Evolutionary conservation across 352 stramenopile genomes (phyloP).

Genomic region (Pythium scleroteichum): DNA sequence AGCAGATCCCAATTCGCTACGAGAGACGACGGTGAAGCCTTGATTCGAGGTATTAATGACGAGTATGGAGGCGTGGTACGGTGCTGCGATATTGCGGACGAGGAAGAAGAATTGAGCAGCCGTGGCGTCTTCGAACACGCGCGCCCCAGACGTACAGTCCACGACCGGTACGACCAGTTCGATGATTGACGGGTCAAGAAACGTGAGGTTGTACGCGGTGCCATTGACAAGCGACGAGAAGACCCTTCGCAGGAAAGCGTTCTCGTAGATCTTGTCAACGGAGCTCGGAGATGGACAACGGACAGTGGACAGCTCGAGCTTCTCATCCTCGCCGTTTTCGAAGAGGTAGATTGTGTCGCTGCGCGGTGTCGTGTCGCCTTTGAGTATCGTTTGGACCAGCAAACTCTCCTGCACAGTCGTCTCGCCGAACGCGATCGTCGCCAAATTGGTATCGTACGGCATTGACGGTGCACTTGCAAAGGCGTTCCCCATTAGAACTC

Average conservation of each 20-base stretch:
- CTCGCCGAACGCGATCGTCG: neutral
- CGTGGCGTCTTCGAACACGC: neutral
- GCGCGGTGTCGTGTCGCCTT: neutral
- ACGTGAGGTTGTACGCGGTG: constrained; percentile 7
- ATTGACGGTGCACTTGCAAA: neutral
- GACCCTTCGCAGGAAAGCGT: constrained; percentile 1
- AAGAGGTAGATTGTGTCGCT: neutral
- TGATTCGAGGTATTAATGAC: constrained; percentile 1
- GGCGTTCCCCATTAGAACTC: neutral
- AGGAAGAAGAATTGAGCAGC: constrained; percentile 2
- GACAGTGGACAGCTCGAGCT: neutral
- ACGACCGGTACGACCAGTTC: constrained; percentile 6
- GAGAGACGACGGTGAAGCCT: neutral
- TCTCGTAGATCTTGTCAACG: neutral
- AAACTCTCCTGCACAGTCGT: neutral
- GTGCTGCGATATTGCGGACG: neutral
- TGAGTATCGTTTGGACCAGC: neutral
- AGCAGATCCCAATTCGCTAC: constrained; percentile 5
- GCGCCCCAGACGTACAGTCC: neutral
- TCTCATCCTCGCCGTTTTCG: neutral
- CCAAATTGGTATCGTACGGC: neutral
- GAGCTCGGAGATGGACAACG: neutral
- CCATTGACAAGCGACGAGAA: neutral
- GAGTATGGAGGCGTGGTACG: neutral
- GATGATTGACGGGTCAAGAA: neutral